A percentile compares a stretch with the other conserved stretches of the same genome.
Evolutionary conservation across 2,329 filamentous ascomycete genomes (phyloP).

Genomic region (Aspergillus glaucus): DNA sequence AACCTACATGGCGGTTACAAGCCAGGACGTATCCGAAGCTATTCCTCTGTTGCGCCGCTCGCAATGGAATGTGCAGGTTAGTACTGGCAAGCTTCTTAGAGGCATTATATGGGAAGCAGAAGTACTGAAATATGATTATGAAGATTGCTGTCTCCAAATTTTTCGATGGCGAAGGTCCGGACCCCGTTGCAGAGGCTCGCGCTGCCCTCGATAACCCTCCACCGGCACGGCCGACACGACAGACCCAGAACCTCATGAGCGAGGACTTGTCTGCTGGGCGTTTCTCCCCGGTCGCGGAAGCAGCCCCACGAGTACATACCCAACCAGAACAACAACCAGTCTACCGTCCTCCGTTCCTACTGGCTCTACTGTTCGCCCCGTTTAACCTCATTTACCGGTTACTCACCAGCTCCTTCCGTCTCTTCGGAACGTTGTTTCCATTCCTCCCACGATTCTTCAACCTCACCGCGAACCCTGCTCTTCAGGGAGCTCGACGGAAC

Average conservation of each 20-base stretch:
- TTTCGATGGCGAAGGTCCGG: slow-evolving; percentile 89
- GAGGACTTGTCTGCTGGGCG: slow-evolving; percentile 30
- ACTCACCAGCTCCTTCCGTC: slow-evolving; percentile 59
- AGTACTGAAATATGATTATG: slow-evolving; percentile 11
- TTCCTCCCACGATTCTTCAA: slow-evolving; percentile 64
- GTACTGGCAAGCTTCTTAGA: not conserved
- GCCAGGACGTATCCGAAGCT: slow-evolving; percentile 70
- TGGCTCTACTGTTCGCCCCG: slow-evolving; percentile 73
- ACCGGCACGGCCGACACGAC: slow-evolving; percentile 57
- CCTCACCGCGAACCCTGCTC: slow-evolving; percentile 43
- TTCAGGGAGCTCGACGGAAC: slow-evolving; percentile 43
- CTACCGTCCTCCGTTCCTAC: slow-evolving; percentile 65
- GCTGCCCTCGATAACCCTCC: slow-evolving; percentile 54
- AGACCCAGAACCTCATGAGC: slow-evolving; percentile 64
- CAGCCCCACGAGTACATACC: slow-evolving; percentile 79
- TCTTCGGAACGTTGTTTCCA: slow-evolving; percentile 70
- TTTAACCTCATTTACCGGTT: slow-evolving; percentile 72
- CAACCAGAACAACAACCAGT: slow-evolving; percentile 60
- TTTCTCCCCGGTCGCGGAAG: slow-evolving; percentile 45
- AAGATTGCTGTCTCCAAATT: slow-evolving; percentile 95
- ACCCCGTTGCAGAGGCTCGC: slow-evolving; percentile 71
- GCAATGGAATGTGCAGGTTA: slow-evolving; percentile 90
- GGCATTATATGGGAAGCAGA: slow-evolving; percentile 1
- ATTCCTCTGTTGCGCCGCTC: slow-evolving; percentile 74
- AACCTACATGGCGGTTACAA: slow-evolving; percentile 81